Conservation (phyloP, 2,329 filamentous ascomycete species). For the Juglanconis sp. region DNA sequence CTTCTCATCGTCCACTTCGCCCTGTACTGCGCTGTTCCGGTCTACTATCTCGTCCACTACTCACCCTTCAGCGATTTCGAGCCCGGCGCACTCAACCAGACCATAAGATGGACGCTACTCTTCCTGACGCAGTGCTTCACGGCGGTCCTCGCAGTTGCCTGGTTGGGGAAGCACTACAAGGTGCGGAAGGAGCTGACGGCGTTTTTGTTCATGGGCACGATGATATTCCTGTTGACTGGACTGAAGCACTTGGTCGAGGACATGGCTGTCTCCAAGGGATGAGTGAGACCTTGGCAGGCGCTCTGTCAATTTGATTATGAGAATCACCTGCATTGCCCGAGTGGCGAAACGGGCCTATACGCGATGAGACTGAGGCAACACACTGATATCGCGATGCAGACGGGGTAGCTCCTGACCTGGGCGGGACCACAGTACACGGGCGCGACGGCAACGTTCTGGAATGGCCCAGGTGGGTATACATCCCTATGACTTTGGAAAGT, state of each 20-base stretch:
- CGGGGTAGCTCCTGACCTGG: neutral
- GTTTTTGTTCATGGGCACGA: neutral
- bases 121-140: constrained; percentile 12
- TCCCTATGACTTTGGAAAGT: neutral
- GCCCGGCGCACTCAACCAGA: neutral
- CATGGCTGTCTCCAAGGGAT: neutral
- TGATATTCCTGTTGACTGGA: neutral
- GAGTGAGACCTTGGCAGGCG: neutral
- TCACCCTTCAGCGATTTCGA: constrained; percentile 13
- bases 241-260: neutral
- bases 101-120: constrained; percentile 7
- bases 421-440: neutral
- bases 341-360: neutral
- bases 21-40: constrained; percentile 11
- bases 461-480: neutral
- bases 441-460: neutral
- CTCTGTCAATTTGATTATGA: neutral
- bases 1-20: constrained; percentile 13
- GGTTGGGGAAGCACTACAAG: constrained; percentile 1
- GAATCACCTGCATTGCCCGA: neutral
- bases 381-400: neutral
- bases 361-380: neutral
- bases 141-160: constrained; percentile 5
- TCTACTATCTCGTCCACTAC: constrained; percentile 15
- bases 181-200: constrained; percentile 5